Conservation (phyloP, 495 filamentous ascomycete species). For the Penicillium roqueforti region DNA sequence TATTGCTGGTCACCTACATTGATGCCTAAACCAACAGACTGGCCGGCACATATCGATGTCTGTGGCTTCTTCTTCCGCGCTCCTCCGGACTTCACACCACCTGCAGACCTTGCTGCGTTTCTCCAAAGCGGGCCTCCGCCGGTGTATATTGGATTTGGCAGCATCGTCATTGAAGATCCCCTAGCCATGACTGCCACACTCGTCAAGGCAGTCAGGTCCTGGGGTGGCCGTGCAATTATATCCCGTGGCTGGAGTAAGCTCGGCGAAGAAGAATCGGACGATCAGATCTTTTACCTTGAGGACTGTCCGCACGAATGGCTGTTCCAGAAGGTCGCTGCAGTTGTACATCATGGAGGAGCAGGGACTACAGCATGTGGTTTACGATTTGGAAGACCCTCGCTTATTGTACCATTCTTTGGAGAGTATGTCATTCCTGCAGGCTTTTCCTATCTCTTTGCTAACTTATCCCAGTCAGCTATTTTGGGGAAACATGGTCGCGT, state of each 20-base stretch:
- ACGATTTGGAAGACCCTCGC: slow-evolving; percentile 48
- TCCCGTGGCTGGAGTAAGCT: slow-evolving; percentile 58
- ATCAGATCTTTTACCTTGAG: slow-evolving; percentile 48
- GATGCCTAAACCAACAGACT: slow-evolving; percentile 55
- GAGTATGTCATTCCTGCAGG: slow-evolving; percentile 32
- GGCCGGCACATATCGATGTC: slow-evolving; percentile 47
- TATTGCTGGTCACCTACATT: slow-evolving; percentile 58
- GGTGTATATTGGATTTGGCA: slow-evolving; percentile 61
- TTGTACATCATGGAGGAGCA: slow-evolving; percentile 60
- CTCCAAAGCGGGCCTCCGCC: slow-evolving; percentile 49
- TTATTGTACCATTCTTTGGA: slow-evolving; percentile 60
- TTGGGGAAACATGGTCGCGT: slow-evolving; percentile 65
- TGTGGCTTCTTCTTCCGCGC: slow-evolving; percentile 56
- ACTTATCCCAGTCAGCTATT: slow-evolving; percentile 53
- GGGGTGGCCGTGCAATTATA: slow-evolving; percentile 50
- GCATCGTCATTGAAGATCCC: slow-evolving; percentile 57
- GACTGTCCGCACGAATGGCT: slow-evolving; percentile 61
- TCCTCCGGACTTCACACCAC: slow-evolving; percentile 43
- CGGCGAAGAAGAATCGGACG: slow-evolving; percentile 38
- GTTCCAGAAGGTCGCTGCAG: slow-evolving; percentile 53
- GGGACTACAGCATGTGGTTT: slow-evolving; percentile 59
- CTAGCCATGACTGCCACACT: slow-evolving; percentile 46
- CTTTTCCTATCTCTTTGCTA: not conserved
- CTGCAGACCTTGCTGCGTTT: slow-evolving; percentile 44
- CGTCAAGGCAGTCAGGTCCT: slow-evolving; percentile 45